Evolutionary conservation across 2,329 filamentous ascomycete genomes (phyloP), one percentile per base, ranked within the genome.

Genomic region (Aspergillus terreus): DNA sequence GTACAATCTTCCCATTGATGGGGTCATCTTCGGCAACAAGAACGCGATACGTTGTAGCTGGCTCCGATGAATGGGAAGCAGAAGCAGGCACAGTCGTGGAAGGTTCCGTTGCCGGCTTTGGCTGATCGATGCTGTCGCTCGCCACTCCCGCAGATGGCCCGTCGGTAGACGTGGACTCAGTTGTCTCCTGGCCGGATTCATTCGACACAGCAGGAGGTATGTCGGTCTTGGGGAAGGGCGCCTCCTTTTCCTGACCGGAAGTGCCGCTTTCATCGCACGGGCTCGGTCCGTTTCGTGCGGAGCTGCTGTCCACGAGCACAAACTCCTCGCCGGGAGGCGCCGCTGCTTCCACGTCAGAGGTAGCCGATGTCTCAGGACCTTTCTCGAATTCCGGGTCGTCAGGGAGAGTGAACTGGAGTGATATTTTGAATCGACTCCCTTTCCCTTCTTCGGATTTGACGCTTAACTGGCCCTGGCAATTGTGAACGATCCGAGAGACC

Each of bases 11-110:
- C 71, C 88, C 88, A 58, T 96, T 96, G 62, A 95, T 84, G 0
- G 90, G 89, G 60, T 96, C 90, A 58, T 96, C 91, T 64, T 96
- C 91, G 0, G 91, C 91, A 21, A 95, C 83, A 14, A 96, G 76
- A 0, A 95, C 84, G 19, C 51, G 58, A 21, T 42, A 42, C 15
- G 11, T 17, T 17, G 19, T 2, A 4, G 6, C 68, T 52, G 4
- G 54, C 38, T 52, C 42, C 3, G 41, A 30, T 12, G 46, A 44
- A 6, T 49, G 3, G 1, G 50, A 33, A 4, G 56, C n/a, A 4
- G 40, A 2, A 15, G 44, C 19, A 40, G 25, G 25, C 4, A 21
- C 4, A 9, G 44, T 7, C n/a, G 42, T 35, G 9, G 25, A 12
- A 10, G 33, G 7, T 17, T 50, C 40, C 6, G n/a, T 9, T 17